Conservation (phyloP, 2,329 filamentous ascomycete species). For the Tolypocladium pustulatum region DNA sequence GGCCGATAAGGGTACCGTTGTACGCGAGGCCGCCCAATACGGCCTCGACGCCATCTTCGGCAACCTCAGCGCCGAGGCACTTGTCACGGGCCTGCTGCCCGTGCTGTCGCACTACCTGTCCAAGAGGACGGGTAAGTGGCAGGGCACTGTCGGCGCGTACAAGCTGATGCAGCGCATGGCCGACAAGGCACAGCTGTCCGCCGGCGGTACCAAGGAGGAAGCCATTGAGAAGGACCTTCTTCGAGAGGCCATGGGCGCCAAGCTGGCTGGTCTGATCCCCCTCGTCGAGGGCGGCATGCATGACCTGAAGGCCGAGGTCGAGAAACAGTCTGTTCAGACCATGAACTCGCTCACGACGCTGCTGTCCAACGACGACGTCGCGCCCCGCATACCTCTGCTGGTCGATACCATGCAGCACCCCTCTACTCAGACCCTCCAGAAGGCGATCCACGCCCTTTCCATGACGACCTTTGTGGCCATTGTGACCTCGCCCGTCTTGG, state of each 20-base stretch:
- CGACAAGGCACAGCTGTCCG: conserved; percentile 80
- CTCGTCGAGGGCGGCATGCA: conserved; percentile 91
- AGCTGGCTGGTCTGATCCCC: conserved; percentile 78
- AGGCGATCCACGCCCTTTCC: conserved; percentile 91
- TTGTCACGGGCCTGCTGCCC: conserved; percentile 75
- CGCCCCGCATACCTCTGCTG: conserved; percentile 80
- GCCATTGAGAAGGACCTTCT: conserved; percentile 82
- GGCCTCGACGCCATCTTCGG: conserved; percentile 82
- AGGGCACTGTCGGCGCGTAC: conserved; percentile 81
- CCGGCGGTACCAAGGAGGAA: conserved; percentile 69
- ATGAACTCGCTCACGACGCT: conserved; percentile 87
- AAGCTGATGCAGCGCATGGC: conserved; percentile 86
- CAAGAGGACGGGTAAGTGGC: conserved; percentile 90
- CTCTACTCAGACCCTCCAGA: conserved; percentile 76
- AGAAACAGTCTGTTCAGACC: conserved; percentile 82
- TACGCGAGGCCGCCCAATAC: conserved; percentile 88
- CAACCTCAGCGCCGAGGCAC: conserved; percentile 68
- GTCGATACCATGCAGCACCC: conserved; percentile 95
- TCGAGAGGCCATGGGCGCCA: conserved; percentile 80
- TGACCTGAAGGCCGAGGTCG: conserved; percentile 80
- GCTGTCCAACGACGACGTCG: conserved; percentile 93
- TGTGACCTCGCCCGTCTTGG: conserved; percentile 90
- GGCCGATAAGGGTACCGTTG: conserved; percentile 79
- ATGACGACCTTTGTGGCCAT: conserved; percentile 98
- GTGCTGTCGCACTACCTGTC: conserved; percentile 63